Percentiles rank a stretch among this genome's conserved stretches.
phyloP scores from a whole-genome alignment of 148 eudicot species.

The Nepenthes gracilis region DNA sequence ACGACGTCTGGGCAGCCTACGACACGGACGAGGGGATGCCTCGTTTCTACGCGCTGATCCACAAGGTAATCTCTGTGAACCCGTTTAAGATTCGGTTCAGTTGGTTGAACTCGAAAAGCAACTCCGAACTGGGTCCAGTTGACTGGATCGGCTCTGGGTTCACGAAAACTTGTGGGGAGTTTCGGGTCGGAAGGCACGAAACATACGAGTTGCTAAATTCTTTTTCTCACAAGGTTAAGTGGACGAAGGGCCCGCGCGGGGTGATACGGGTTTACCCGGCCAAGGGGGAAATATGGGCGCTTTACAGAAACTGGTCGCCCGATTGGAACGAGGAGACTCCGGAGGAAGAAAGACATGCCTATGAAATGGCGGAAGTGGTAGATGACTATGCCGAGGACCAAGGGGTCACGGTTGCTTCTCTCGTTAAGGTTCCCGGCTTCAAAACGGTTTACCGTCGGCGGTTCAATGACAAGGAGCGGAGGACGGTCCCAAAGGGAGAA shows the following conservation, averaged over 20 bases:
- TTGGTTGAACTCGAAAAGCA: slow-evolving; percentile 53
- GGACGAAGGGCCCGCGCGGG: slow-evolving; percentile 49
- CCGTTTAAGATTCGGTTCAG: slow-evolving; percentile 45
- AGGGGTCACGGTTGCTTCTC: slow-evolving; percentile 41
- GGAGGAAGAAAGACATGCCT: slow-evolving; percentile 33
- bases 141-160: slow-evolving; percentile 51
- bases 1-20: slow-evolving; percentile 63
- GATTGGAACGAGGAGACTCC: slow-evolving; percentile 44
- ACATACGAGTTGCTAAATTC: slow-evolving; percentile 25
- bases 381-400: slow-evolving; percentile 36
- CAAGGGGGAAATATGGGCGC: slow-evolving; percentile 58
- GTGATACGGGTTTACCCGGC: slow-evolving; percentile 33
- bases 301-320: slow-evolving; percentile 52
- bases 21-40: slow-evolving; percentile 73
- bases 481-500: slow-evolving; percentile 39
- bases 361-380: slow-evolving; percentile 58
- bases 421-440: slow-evolving; percentile 43
- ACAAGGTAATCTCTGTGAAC: slow-evolving; percentile 28
- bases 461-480: slow-evolving; percentile 19
- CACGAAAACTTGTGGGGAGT: slow-evolving; percentile 47
- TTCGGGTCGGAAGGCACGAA: slow-evolving; percentile 35
- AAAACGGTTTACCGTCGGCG: slow-evolving; percentile 33
- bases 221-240: slow-evolving; percentile 50
- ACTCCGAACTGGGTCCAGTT: slow-evolving; percentile 26
- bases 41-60: slow-evolving; percentile 48